These are phyloP conservation scores for Sugiyamaella mastotermitis DNA, from an alignment of 805 yeast genomes.

Conservation along the genomic window DNA sequence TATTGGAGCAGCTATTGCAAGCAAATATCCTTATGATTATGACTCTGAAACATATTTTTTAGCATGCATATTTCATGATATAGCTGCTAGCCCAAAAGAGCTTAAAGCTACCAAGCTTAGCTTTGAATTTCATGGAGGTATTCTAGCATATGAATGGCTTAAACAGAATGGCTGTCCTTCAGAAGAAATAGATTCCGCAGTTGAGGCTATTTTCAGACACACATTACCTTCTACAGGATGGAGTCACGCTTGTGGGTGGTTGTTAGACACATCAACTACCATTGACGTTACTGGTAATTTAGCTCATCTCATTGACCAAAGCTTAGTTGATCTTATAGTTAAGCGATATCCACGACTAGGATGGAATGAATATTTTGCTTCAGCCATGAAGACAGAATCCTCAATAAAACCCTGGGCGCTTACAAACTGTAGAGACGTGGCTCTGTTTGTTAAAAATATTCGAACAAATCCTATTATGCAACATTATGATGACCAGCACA, in stretches of 20 bases:
- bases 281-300: not conserved
- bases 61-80: slow-evolving; percentile 18
- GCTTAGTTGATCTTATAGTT: not conserved
- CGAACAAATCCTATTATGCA: not conserved
- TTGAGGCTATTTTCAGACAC: slow-evolving; percentile 5
- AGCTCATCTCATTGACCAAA: not conserved
- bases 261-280: not conserved
- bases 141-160: slow-evolving; percentile 16
- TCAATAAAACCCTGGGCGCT: not conserved
- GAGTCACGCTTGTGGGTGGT: not conserved
- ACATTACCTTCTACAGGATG: not conserved
- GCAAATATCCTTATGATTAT: slow-evolving; percentile 10
- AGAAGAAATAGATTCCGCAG: slow-evolving; percentile 1
- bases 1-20: slow-evolving; percentile 12
- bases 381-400: not conserved
- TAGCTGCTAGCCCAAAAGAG: slow-evolving; percentile 17
- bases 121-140: slow-evolving; percentile 21
- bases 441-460: not conserved
- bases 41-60: slow-evolving; percentile 14
- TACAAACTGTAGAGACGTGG: not conserved
- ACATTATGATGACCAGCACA: not conserved
- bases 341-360: not conserved
- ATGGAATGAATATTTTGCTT: not conserved
- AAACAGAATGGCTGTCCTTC: not conserved
- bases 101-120: slow-evolving; percentile 16